These are phyloP conservation scores for Paraphaeosphaeria sporulosa DNA, from an alignment of 2,329 filamentous ascomycete species.

Conservation along the genomic window DNA sequence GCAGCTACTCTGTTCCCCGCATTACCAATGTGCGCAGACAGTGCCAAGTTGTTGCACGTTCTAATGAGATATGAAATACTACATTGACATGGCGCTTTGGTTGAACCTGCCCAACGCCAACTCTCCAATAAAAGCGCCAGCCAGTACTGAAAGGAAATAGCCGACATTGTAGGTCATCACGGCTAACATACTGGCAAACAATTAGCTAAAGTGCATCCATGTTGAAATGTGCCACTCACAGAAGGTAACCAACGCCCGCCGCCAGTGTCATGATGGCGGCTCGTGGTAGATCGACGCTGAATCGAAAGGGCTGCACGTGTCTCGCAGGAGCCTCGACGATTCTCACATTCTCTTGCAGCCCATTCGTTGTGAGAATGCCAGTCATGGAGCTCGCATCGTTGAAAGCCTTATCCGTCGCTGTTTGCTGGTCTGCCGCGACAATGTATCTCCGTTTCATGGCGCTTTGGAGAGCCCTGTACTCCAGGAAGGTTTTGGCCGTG, in stretches of 20 bases:
- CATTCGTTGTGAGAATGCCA: slow-evolving; percentile 74
- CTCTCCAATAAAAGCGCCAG: slow-evolving; percentile 84
- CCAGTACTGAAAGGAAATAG: slow-evolving; percentile 83
- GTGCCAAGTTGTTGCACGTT: slow-evolving; percentile 19
- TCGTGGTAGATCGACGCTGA: slow-evolving; percentile 79
- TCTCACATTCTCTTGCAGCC: slow-evolving; percentile 80
- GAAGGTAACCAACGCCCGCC: slow-evolving; percentile 80
- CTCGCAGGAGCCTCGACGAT: slow-evolving; percentile 69
- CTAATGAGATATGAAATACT: slow-evolving; percentile 23
- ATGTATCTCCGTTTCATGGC: slow-evolving; percentile 81
- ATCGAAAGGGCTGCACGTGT: slow-evolving; percentile 74
- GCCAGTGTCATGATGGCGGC: slow-evolving; percentile 75
- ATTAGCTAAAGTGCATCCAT: slow-evolving; percentile 25
- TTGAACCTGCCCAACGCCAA: slow-evolving; percentile 76
- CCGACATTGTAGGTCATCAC: slow-evolving; percentile 91
- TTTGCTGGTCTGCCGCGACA: slow-evolving; percentile 70
- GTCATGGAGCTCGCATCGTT: slow-evolving; percentile 65
- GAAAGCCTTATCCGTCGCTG: slow-evolving; percentile 66
- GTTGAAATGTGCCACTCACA: slow-evolving; percentile 66
- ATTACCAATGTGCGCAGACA: slow-evolving; percentile 14
- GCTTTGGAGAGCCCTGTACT: slow-evolving; percentile 73
- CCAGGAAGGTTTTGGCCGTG: slow-evolving; percentile 69
- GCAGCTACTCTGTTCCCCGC: slow-evolving; percentile 26
- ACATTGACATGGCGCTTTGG: slow-evolving; percentile 41
- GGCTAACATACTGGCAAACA: slow-evolving; percentile 76